Conservation (phyloP, 2,329 filamentous ascomycete genomes). For the Orbilia blumenaviensis region DNA sequence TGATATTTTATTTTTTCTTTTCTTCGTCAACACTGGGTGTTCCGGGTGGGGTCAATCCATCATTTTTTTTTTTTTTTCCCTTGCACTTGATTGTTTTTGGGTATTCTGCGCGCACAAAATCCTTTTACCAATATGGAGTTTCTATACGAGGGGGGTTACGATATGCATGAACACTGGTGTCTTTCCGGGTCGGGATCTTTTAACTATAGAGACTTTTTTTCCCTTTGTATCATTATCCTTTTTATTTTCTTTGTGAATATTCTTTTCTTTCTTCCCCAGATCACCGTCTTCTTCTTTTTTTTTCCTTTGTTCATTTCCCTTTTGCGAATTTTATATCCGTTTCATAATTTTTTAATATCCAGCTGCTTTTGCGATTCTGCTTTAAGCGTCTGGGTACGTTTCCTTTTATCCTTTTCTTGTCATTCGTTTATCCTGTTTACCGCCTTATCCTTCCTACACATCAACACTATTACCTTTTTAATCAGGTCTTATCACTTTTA, state of each 20-base stretch:
- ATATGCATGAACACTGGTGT: slow-evolving; percentile 54
- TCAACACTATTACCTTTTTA: slow-evolving; percentile 39
- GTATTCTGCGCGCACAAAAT: slow-evolving; percentile 49
- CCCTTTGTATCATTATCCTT: slow-evolving; percentile 39
- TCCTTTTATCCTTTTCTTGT: slow-evolving; percentile 44
- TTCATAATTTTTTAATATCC: slow-evolving; percentile 46
- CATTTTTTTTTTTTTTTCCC: slow-evolving; percentile 36
- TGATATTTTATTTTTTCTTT: slow-evolving; percentile 34
- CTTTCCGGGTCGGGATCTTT: slow-evolving; percentile 52
- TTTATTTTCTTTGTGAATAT: slow-evolving; percentile 38
- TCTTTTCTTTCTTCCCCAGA: slow-evolving; percentile 9
- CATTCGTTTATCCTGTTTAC: slow-evolving; percentile 35
- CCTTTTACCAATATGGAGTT: slow-evolving; percentile 53
- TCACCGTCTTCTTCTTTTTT: not conserved
- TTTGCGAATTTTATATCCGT: slow-evolving; percentile 43
- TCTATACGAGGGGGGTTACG: slow-evolving; percentile 52
- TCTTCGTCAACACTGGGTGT: slow-evolving; percentile 53
- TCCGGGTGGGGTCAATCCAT: slow-evolving; percentile 48
- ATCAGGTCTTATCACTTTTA: slow-evolving; percentile 23
- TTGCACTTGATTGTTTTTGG: slow-evolving; percentile 38
- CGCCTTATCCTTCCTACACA: slow-evolving; percentile 17
- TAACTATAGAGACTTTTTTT: slow-evolving; percentile 53
- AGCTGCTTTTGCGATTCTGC: slow-evolving; percentile 23
- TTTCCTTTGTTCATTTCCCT: slow-evolving; percentile 9
- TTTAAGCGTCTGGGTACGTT: slow-evolving; percentile 30